phyloP scores from a whole-genome alignment of 208 protist species.

The Endotrypanum monterogeii region DNA sequence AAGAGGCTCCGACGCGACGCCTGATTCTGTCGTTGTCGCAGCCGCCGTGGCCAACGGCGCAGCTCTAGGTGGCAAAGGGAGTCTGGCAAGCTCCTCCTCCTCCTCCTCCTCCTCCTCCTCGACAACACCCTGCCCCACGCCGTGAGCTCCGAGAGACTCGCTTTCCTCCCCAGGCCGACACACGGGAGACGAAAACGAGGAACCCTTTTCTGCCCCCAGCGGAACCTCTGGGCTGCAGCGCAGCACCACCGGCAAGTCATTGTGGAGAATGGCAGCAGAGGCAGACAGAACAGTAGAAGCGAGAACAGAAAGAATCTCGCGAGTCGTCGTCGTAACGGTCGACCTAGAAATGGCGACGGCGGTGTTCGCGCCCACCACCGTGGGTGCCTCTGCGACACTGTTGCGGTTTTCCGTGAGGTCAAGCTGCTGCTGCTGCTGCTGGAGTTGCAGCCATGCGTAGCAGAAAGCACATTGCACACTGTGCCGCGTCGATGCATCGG shows the following conservation, averaged over 20 bases:
- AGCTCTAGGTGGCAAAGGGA: neutral
- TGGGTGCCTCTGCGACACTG: too few relatives aligned
- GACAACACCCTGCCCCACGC: neutral
- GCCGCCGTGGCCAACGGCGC: neutral
- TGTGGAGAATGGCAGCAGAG: neutral
- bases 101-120: conserved; percentile 15
- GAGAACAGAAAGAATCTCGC: conserved; percentile 5
- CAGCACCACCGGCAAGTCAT: neutral
- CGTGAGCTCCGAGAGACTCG: neutral
- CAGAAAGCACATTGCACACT: conserved; percentile 61
- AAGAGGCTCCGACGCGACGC: neutral
- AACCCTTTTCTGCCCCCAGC: neutral
- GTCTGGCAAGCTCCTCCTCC: conserved; percentile 13
- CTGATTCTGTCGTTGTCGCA: neutral
- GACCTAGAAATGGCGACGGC: neutral
- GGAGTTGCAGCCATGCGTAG: conserved; percentile 43
- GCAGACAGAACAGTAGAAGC: conserved; percentile 5
- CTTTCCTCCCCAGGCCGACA: neutral
- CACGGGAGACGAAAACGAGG: neutral
- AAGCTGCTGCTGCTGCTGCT: conserved; percentile 11
- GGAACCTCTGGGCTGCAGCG: neutral
- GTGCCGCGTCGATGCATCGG: conserved; percentile 26
- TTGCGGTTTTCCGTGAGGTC: neutral
- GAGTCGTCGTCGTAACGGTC: neutral
- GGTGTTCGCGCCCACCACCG: neutral